Evolutionary conservation across 2,329 filamentous ascomycete genomes (phyloP).

Genomic region (Triangularia setosa): DNA sequence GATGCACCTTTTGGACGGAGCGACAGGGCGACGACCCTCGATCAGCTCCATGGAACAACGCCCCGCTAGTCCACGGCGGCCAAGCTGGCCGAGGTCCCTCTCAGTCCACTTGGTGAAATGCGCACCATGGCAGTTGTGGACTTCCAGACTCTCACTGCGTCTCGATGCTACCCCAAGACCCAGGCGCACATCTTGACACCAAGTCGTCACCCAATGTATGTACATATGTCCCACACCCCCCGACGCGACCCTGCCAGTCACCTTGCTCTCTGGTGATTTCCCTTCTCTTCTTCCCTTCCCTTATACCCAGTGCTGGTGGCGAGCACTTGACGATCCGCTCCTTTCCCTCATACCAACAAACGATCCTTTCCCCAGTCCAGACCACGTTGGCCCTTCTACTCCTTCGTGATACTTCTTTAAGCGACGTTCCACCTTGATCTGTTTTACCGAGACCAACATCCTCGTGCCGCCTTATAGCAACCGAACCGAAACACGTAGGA

Average conservation of each 20-base stretch:
- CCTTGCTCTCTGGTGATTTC: slow-evolving; percentile 5
- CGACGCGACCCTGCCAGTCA: neutral
- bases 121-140: slow-evolving; percentile 6
- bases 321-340: slow-evolving; percentile 19
- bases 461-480: neutral
- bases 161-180: neutral
- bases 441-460: neutral
- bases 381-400: slow-evolving; percentile 2
- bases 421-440: neutral
- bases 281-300: slow-evolving; percentile 10
- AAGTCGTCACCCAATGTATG: neutral
- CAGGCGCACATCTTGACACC: neutral
- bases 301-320: slow-evolving; percentile 4
- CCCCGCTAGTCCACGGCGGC: slow-evolving; percentile 13
- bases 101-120: slow-evolving; percentile 18
- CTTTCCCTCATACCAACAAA: slow-evolving; percentile 21
- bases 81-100: slow-evolving; percentile 13
- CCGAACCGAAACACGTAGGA: neutral
- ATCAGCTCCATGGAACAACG: slow-evolving; percentile 13
- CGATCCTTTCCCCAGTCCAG: slow-evolving; percentile 4
- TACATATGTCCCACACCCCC: slow-evolving; percentile 25
- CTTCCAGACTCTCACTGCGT: neutral
- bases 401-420: neutral
- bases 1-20: slow-evolving; percentile 18
- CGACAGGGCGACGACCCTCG: slow-evolving; percentile 12